These are phyloP conservation scores for Filosporella fistucella DNA, from an alignment of 495 filamentous ascomycete species.

Conservation along the genomic window DNA sequence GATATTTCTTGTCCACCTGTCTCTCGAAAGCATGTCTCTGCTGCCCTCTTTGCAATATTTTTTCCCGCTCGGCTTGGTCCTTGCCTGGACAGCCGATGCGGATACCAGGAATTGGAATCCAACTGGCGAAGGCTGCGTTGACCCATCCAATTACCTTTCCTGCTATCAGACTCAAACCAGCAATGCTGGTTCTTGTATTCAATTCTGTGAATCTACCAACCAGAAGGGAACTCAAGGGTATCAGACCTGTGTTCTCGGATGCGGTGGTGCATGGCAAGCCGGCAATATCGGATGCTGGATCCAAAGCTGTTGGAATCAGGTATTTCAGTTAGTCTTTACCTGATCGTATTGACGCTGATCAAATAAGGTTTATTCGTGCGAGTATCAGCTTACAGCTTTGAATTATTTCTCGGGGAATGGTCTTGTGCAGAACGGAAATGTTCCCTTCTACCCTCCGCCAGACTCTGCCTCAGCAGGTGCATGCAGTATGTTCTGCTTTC, in stretches of 20 bases:
- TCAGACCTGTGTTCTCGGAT: neutral
- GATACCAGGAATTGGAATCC: constrained; percentile 7
- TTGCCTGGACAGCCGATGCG: neutral
- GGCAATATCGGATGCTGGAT: constrained; percentile 12
- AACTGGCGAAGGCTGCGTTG: constrained; percentile 9
- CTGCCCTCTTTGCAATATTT: no score
- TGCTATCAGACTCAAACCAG: constrained; percentile 4
- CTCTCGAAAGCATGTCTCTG: no score
- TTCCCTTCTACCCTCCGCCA: constrained; percentile 12
- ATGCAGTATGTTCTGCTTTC: neutral
- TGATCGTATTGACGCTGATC: neutral
- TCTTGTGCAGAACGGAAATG: neutral
- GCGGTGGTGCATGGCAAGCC: neutral
- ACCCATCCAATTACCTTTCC: constrained; percentile 2
- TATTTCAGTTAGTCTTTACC: neutral
- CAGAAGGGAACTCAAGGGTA: constrained; percentile 3
- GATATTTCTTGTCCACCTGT: no score
- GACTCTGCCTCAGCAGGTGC: constrained; percentile 1
- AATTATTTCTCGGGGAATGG: constrained; percentile 3
- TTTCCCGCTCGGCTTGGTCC: no score
- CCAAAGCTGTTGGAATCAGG: constrained; percentile 15
- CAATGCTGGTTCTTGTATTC: neutral
- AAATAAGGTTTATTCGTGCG: constrained; percentile 12
- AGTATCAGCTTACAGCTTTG: constrained; percentile 8
- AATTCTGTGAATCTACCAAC: neutral